Percentiles rank a stretch among this genome's conserved stretches.
These are phyloP conservation scores for Themeda triandra DNA, from an alignment of 176 grass and related monocot genomes.

Conservation along the genomic window DNA sequence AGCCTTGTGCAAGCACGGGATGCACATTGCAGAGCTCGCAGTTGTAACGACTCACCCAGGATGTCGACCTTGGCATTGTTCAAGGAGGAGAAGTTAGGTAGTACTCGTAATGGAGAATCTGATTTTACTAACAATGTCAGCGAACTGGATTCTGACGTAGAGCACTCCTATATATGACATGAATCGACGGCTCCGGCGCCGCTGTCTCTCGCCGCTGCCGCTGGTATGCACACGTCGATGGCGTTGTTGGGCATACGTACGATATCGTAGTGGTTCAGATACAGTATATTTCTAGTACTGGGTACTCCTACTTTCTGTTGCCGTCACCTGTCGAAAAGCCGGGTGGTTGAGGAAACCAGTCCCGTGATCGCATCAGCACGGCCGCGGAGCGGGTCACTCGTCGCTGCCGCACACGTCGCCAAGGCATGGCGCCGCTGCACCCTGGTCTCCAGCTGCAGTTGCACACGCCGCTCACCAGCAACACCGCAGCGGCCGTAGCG, in stretches of 20 bases:
- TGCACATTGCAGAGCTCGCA: not conserved
- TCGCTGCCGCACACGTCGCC: not conserved
- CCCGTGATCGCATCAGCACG: not conserved
- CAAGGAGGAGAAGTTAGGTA: not conserved
- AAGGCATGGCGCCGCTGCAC: not conserved
- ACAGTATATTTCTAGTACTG: not conserved
- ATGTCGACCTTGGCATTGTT: not conserved
- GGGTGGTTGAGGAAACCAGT: not conserved
- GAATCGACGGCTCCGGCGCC: too few species aligned
- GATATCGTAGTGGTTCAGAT: constrained; percentile 11
- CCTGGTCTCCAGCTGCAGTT: not conserved
- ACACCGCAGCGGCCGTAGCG: too few species aligned
- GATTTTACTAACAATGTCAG: not conserved
- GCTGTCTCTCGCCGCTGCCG: not conserved
- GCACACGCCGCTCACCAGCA: too few species aligned
- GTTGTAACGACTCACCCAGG: not conserved
- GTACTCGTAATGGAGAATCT: not conserved
- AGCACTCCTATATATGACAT: too few species aligned
- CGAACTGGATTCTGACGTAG: not conserved
- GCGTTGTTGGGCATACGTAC: too few species aligned
- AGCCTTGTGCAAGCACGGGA: not conserved
- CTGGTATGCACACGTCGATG: not conserved
- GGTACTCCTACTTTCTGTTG: not conserved
- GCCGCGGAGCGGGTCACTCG: not conserved
- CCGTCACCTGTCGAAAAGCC: not conserved